These are phyloP conservation scores for Apocynum venetum DNA, from an alignment of 257 asterid species.

Conservation along the genomic window DNA sequence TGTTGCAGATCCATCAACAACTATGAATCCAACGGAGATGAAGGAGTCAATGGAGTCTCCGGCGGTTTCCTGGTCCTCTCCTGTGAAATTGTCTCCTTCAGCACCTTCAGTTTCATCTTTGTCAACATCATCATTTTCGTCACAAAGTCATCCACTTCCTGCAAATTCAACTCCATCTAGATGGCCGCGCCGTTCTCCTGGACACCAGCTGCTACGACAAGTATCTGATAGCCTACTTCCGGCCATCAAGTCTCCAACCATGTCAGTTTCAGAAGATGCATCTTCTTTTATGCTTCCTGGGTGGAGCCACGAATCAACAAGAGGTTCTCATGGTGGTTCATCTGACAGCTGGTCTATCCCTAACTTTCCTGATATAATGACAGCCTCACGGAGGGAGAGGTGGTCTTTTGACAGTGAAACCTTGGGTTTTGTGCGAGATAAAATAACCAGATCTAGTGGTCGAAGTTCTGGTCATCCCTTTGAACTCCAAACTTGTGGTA, in stretches of 20 bases:
- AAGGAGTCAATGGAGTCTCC: slow-evolving; percentile 54
- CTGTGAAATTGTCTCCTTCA: slow-evolving; percentile 64
- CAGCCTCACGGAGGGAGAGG: slow-evolving; percentile 61
- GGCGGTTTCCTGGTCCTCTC: slow-evolving; percentile 57
- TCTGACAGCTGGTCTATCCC: slow-evolving; percentile 88
- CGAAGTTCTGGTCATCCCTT: slow-evolving; percentile 41
- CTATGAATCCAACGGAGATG: slow-evolving; percentile 31
- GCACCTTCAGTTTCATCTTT: slow-evolving; percentile 66
- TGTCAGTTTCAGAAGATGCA: slow-evolving; percentile 75
- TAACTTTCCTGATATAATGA: slow-evolving; percentile 57
- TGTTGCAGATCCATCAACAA: slow-evolving; percentile 29
- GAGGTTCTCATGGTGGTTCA: slow-evolving; percentile 77
- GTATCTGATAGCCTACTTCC: slow-evolving; percentile 70
- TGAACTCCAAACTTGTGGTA: slow-evolving; percentile 78
- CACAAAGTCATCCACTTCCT: slow-evolving; percentile 59
- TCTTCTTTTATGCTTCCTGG: slow-evolving; percentile 48
- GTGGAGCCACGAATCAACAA: slow-evolving; percentile 69
- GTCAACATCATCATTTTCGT: slow-evolving; percentile 61
- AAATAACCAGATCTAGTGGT: slow-evolving; percentile 50
- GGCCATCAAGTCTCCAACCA: slow-evolving; percentile 60
- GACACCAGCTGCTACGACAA: slow-evolving; percentile 55
- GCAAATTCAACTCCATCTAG: slow-evolving; percentile 71
- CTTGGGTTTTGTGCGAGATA: slow-evolving; percentile 55
- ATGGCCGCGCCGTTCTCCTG: slow-evolving; percentile 68
- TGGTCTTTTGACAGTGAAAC: slow-evolving; percentile 96